Percentiles rank a stretch among this genome's conserved stretches.
These are phyloP conservation scores for Fusarium staphyleae DNA, from an alignment of 2,329 filamentous ascomycete genomes.

Conservation along the genomic window DNA sequence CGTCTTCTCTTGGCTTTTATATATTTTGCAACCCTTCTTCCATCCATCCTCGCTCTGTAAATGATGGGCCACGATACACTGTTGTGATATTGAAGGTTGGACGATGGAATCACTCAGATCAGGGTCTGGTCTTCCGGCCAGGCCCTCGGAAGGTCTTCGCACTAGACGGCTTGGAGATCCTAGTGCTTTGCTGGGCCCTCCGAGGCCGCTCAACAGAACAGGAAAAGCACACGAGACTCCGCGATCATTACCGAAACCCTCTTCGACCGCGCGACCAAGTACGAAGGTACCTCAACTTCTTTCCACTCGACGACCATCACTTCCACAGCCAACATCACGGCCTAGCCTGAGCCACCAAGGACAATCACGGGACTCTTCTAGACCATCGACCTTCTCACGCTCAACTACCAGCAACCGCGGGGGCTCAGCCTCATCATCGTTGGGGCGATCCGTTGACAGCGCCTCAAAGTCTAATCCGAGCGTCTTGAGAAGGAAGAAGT, in stretches of 20 bases:
- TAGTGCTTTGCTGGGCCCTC: constrained; percentile 26
- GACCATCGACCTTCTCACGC: constrained; percentile 44
- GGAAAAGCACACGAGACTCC: constrained; percentile 33
- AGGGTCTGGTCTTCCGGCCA: constrained; percentile 51
- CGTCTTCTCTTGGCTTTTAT: constrained; percentile 19
- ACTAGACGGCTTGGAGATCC: constrained; percentile 40
- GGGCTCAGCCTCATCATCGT: constrained; percentile 46
- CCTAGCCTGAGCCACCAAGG: constrained; percentile 50
- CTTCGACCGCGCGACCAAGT: constrained; percentile 25
- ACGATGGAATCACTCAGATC: constrained; percentile 54
- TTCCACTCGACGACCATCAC: constrained; percentile 35
- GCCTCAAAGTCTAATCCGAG: constrained; percentile 48
- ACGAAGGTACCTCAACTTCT: constrained; percentile 37
- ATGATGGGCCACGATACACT: constrained; percentile 33
- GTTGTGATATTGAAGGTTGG: constrained; percentile 39
- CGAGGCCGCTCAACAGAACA: constrained; percentile 36
- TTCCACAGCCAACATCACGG: constrained; percentile 35
- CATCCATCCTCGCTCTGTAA: constrained; percentile 10
- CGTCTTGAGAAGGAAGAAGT: constrained; percentile 59
- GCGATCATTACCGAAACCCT: constrained; percentile 26
- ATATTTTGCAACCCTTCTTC: constrained; percentile 17
- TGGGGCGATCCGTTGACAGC: constrained; percentile 46
- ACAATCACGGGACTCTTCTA: constrained; percentile 52
- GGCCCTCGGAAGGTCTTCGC: constrained; percentile 49
- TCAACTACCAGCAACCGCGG: constrained; percentile 44